Conservation (phyloP, 2,329 filamentous ascomycete species). For the Fusarium bactridioides region DNA sequence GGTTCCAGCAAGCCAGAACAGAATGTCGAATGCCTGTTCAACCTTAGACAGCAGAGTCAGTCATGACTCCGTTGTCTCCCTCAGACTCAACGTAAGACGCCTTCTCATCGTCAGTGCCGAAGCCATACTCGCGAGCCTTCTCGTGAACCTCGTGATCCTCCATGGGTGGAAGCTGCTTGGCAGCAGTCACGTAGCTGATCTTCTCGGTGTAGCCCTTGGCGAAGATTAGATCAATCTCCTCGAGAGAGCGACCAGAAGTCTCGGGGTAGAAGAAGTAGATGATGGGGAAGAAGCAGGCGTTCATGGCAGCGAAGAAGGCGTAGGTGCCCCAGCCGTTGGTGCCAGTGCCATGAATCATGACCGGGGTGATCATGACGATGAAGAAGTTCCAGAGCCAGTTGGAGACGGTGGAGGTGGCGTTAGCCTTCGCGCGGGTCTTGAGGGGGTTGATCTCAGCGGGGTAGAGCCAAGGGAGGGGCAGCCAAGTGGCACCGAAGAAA, state of each 20-base stretch:
- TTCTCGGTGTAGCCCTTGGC: constrained; percentile 65
- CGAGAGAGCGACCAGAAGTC: constrained; percentile 45
- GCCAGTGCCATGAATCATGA: constrained; percentile 66
- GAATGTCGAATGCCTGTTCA: not conserved
- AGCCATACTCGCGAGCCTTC: constrained; percentile 21
- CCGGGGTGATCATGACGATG: constrained; percentile 77
- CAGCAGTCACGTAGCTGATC: constrained; percentile 66
- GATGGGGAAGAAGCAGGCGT: constrained; percentile 57
- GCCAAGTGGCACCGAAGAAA: constrained; percentile 72
- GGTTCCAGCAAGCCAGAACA: not conserved
- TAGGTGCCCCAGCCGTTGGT: constrained; percentile 62
- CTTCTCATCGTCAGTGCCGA: constrained; percentile 16
- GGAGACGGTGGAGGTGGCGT: constrained; percentile 63
- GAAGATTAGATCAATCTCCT: constrained; percentile 34
- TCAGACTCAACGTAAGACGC: constrained; percentile 4
- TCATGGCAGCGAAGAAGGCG: constrained; percentile 60
- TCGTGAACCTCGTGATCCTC: constrained; percentile 24
- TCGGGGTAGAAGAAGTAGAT: constrained; percentile 58
- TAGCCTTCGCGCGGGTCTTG: constrained; percentile 62
- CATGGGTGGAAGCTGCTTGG: constrained; percentile 58
- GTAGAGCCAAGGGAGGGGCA: constrained; percentile 67
- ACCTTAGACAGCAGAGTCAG: constrained; percentile 8
- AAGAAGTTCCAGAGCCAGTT: constrained; percentile 77
- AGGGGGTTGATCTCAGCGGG: constrained; percentile 69
- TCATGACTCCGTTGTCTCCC: constrained; percentile 14